Evolutionary conservation across 441 rosid genomes (phyloP).

Genomic region (Arabidopsis lyrata): DNA sequence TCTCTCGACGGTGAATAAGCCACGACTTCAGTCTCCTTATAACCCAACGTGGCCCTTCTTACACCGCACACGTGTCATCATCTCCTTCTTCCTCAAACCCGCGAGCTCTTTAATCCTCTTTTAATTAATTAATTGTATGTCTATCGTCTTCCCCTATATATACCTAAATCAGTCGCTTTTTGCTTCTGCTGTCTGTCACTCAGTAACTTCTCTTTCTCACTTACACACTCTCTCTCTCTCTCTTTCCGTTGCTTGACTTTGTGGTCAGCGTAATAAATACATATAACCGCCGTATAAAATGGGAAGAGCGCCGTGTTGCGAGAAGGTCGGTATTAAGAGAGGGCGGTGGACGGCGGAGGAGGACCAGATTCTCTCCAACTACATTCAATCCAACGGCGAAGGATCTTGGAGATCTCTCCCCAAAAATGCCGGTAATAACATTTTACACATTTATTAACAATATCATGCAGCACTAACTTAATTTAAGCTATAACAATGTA

Average conservation of each 20-base stretch:
- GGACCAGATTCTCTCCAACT: conserved; percentile 63
- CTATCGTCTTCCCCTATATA: conserved; percentile 28
- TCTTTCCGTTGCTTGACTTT: background rate
- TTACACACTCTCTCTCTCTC: background rate
- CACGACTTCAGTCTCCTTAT: conserved; percentile 55
- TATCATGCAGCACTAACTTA: background rate
- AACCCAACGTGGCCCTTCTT: conserved; percentile 52
- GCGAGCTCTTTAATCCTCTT: background rate
- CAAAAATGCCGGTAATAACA: conserved; percentile 76
- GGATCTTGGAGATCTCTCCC: conserved; percentile 94
- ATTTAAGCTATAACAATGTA: background rate
- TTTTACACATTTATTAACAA: background rate
- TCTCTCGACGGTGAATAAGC: conserved; percentile 67
- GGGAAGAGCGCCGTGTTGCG: conserved; percentile 96
- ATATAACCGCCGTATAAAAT: conserved; percentile 40
- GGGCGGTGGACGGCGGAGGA: conserved; percentile 94
- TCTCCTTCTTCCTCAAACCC: conserved; percentile 9
- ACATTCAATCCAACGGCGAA: conserved; percentile 78
- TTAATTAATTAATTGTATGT: background rate
- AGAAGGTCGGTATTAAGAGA: conserved; percentile 78
- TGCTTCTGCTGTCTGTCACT: conserved; percentile 11
- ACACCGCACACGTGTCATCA: conserved; percentile 45
- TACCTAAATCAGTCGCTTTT: conserved; percentile 36
- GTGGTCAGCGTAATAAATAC: conserved; percentile 1
- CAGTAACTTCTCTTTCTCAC: conserved; percentile 23